Evolutionary conservation across 768 basidiomycete species (phyloP), one percentile per base, ranked within the genome.

Genomic region (Leucosporidium yakuticum): DNA sequence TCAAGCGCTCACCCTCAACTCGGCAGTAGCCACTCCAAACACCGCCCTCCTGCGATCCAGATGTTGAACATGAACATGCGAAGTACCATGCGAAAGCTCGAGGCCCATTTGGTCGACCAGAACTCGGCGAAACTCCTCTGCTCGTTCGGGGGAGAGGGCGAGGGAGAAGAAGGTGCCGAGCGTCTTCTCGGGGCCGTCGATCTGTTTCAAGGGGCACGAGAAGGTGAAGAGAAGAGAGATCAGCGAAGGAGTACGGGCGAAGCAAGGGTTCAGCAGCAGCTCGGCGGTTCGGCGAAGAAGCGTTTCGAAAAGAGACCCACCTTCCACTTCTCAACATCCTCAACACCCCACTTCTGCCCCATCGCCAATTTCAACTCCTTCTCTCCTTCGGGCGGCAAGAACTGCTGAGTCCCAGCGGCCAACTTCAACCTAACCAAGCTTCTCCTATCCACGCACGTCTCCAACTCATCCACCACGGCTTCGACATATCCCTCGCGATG

Each of bases 381-480:
- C 69, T 54, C 31, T 20, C 39, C 39, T 15, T 44, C 39, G 14
- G 39, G 39, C 1, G 32, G 27, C 19, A 21, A 19, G 31, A 56
- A 56, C 29, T 32, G 64, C 54, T 70, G 69, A 49, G 27, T 60
- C 9, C 69, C 69, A 7, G 66, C 21, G 6, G 64, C 31, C 25
- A 70, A 17, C 29, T 67, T 67, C 36, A 70, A 31, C 51, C 55
- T 21, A 25, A 59, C 62, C 4, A 64, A 31, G 29, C 60, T 66
- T 31, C 64, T 27, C 25, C 60, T 49, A 21, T 27, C 36, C 6
- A 67, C 55, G 25, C 62, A 54, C 21, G 29, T 31, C 27, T 67
- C 69, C 31, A 70, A 53, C 60, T 70, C 69, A 29, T 67, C 65
- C 4, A 70, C 53, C 11, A 70, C 29, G 19, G 57, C 39, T 9